Evolutionary conservation across 140 eudicot genomes (phyloP), one percentile per base, ranked within the genome.

Genomic region (Stevia rebaudiana): DNA sequence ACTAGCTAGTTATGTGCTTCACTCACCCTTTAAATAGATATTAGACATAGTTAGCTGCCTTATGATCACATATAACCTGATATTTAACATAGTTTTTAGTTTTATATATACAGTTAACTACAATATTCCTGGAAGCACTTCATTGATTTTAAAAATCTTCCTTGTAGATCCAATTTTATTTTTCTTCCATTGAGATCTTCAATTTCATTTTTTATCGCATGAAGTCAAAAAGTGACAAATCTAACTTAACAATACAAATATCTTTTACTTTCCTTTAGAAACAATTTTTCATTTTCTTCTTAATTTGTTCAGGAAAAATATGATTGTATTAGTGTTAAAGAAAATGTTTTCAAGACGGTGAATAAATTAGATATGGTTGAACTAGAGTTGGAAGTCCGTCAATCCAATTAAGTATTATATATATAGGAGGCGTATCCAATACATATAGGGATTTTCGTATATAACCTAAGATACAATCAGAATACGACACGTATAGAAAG

Each of bases 161-260:
- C 3, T 41, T 28, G 43, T 61, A 61, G 63, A 71, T 71, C 62
- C 54, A 49, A 71, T 50, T 28, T 70, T 24, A 50, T 24, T 61
- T 71, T 70, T 37, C 18, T 50, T 17, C 61, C 70, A 25, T 71
- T 71, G 76, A 61, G 76, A 71, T 61, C 70, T 50, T 62, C 63
- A 61, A 62, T 25, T 36, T 50, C 76, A 71, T 50, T 61, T 61
- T 50, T 16, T 48, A 24, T 61, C 70, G 61, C 70, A 62, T 71
- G 56, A 71, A 41, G 55, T 71, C 56, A 61, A 71, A 61, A 50
- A 11, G 23, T 51, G 76, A 23, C 70, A 39, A 71, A 50, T 50
- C 46, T 71, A 67, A 61, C 69, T 71, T 33, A 48, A 46, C 49
- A 33, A 61, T 47, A 61, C 62, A 71, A 35, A 48, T 50, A 6